Conservation (phyloP, 2,329 filamentous ascomycete genomes). For the Paecilomyces variotii region DNA sequence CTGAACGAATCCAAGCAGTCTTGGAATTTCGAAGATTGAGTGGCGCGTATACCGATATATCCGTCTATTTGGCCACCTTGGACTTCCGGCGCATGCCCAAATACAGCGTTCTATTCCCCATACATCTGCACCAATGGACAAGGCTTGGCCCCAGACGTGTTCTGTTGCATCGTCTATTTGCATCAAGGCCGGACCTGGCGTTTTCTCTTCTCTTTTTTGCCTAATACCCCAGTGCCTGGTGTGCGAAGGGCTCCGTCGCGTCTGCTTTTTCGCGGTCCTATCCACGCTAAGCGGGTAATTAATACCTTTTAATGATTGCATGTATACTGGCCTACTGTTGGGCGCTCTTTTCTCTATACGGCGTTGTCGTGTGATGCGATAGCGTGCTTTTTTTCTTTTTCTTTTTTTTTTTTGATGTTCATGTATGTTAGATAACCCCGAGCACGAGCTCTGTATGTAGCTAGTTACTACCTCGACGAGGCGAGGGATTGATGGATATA, state of each 20-base stretch:
- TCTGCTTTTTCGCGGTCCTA: background rate
- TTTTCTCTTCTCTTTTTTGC: background rate
- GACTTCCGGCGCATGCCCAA: background rate
- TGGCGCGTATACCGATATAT: background rate
- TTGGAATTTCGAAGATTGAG: background rate
- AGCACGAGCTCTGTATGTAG: background rate
- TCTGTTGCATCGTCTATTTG: background rate
- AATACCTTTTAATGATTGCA: background rate
- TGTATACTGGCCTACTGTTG: background rate
- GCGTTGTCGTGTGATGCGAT: background rate
- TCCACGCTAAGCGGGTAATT: background rate
- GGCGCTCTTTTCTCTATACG: background rate
- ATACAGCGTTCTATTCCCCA: background rate
- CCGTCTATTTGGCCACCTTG: background rate
- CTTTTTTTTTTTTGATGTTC: background rate
- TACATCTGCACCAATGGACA: background rate
- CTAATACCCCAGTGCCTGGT: background rate
- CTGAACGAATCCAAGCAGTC: background rate
- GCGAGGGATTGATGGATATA: background rate
- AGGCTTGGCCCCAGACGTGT: background rate
- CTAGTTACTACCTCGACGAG: background rate
- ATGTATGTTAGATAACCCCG: background rate
- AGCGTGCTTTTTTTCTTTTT: background rate
- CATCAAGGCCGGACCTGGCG: background rate
- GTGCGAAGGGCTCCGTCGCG: background rate